phyloP scores from a whole-genome alignment of 768 basidiomycete species.

The Boletus vinaceobasis region DNA sequence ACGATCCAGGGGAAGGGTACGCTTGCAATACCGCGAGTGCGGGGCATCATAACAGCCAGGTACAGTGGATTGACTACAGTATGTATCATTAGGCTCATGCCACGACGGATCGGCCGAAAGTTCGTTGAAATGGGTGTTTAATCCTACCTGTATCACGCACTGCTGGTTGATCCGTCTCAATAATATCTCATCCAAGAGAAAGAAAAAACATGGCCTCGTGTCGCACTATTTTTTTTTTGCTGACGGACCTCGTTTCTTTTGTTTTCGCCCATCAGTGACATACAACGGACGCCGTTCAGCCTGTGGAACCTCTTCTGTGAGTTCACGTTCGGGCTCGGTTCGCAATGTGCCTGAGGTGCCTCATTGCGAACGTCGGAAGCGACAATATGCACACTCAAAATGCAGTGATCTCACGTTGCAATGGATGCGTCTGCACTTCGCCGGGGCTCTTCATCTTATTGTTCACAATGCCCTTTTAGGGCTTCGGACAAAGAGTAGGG shows the following conservation, averaged over 20 bases:
- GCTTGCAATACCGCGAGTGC: no score
- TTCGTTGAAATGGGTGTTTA: background rate
- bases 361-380: conserved; percentile 17
- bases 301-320: no score
- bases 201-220: background rate
- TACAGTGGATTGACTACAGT: no score
- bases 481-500: background rate
- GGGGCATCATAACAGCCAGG: no score
- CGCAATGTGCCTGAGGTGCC: no score
- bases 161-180: background rate
- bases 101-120: background rate
- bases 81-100: no score
- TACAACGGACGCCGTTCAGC: no score
- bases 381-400: background rate
- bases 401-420: conserved; percentile 11
- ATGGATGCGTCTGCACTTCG: background rate
- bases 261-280: background rate
- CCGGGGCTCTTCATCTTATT: conserved; percentile 14
- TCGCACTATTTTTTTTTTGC: background rate
- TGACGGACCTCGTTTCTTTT: conserved; percentile 1
- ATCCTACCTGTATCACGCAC: background rate
- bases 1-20: background rate
- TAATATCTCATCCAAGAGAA: background rate
- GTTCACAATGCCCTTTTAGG: conserved; percentile 11
- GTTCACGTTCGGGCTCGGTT: no score